These are phyloP conservation scores for Lachancea nothofagi DNA, from an alignment of 805 yeast species.

Conservation along the genomic window DNA sequence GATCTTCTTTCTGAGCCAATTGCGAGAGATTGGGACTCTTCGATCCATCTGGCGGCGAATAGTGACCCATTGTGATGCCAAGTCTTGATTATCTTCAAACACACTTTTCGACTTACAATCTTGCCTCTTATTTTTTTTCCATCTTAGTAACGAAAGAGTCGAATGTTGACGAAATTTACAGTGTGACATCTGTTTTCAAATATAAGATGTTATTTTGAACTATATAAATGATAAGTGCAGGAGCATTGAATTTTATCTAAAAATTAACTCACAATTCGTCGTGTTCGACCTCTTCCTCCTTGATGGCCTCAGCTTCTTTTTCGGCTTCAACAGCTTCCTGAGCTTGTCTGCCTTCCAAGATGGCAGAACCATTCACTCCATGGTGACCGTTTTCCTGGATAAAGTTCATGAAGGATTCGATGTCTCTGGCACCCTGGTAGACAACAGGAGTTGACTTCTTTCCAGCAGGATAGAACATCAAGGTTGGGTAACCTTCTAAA, in stretches of 20 bases:
- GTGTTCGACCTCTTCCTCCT: constrained; percentile 22
- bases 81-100: background rate
- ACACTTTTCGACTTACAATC: background rate
- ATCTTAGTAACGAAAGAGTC: background rate
- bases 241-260: background rate
- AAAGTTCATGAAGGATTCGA: constrained; percentile 65
- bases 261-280: constrained; percentile 29
- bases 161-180: no score
- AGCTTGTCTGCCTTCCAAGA: constrained; percentile 21
- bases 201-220: background rate
- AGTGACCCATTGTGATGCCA: constrained; percentile 25
- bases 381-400: constrained; percentile 62
- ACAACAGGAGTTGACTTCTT: constrained; percentile 59
- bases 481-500: constrained; percentile 88
- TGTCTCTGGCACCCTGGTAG: constrained; percentile 66
- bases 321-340: constrained; percentile 13
- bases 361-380: constrained; percentile 49
- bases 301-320: constrained; percentile 15
- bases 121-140: background rate
- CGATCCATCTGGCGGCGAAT: constrained; percentile 29
- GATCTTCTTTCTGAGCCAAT: constrained; percentile 16
- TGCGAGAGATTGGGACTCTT: constrained; percentile 10
- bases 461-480: constrained; percentile 86
- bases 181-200: background rate
- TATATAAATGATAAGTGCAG: background rate